Percentiles rank a stretch among this genome's conserved stretches.
These are phyloP conservation scores for Stentor coeruleus DNA, from an alignment of 73 alveolate species.

Conservation along the genomic window DNA sequence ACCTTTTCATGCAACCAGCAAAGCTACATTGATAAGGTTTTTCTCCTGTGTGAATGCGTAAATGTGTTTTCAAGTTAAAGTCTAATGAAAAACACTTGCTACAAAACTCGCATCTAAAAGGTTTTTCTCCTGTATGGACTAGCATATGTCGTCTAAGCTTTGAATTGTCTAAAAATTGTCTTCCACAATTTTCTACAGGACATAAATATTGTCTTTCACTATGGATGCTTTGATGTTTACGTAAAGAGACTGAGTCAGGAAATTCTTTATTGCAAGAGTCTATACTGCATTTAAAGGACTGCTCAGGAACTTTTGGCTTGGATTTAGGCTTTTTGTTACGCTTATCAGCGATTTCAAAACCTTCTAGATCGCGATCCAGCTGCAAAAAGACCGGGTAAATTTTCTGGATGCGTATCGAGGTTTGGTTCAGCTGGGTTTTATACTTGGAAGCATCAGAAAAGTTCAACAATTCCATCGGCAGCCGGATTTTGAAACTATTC, in stretches of 20 bases:
- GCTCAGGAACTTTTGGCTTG: not conserved
- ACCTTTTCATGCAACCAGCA: conserved; percentile 79
- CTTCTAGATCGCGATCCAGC: conserved; percentile 10
- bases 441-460: not conserved
- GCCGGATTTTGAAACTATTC: conserved; percentile 18
- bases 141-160: conserved; percentile 81
- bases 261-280: not conserved
- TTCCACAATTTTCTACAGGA: conserved; percentile 74
- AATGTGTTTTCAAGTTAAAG: conserved; percentile 78
- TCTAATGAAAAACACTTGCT: conserved; percentile 78
- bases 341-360: conserved; percentile 1
- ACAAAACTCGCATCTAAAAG: conserved; percentile 82
- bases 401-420: not conserved
- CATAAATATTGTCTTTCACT: conserved; percentile 35
- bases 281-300: conserved; percentile 1
- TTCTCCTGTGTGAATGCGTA: conserved; percentile 92
- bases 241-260: not conserved
- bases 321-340: conserved; percentile 15
- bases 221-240: conserved; percentile 15
- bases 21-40: conserved; percentile 82
- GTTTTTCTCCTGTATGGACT: conserved; percentile 92
- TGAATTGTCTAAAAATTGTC: conserved; percentile 80
- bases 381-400: conserved; percentile 4
- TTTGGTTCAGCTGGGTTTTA: not conserved
- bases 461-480: not conserved